Evolutionary conservation across 371 early-diverging fungal genomes (phyloP), one percentile per base, ranked within the genome.

Genomic region (Saksenaea oblongispora): DNA sequence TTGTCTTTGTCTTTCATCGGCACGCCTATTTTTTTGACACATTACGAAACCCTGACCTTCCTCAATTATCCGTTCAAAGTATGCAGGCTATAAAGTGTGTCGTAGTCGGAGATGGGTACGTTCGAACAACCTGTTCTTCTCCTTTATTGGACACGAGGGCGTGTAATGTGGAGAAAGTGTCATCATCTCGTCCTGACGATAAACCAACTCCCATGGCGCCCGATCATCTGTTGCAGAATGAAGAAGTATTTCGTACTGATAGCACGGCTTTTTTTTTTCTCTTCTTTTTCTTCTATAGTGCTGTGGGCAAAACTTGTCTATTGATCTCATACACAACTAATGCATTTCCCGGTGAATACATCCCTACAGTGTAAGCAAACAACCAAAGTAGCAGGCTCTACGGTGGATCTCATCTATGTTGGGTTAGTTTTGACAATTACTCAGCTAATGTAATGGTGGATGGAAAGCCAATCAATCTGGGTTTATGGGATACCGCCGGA

Each of bases 31-130:
- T 47, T 47, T 47, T 47, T 47, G 51, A 47, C 51, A 22, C 51
- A 47, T 22, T 47, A 47, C 51, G 24, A 47, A 47, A 47, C n/a
- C 51, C 10, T 47, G 22, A 24, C 51, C 51, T 47, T 47, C 24
- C 51, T 22, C 24, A 47, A 47, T 26, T 47, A 47, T 22, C 5
- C 11, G 22, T 17, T 47, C 24, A 47, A 47, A 47, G 22, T 68
- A 96, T 97, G 95, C 98, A 97, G 83, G 93, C 96, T 72, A 95
- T 96, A 83, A 96, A 97, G 83, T 97, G 98, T 91, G 97, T 97
- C 61, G 98, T 97, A 47, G 96, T 96, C 66, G 97, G 98, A 62
- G 98, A 96, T 76, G 96, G 96, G 93, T 95, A 88, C 77, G 89
- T 75, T 24, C 26, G 53, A 47, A n/a, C 41, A 42, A 34, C 31